phyloP scores from a whole-genome alignment of 2,329 filamentous ascomycete genomes.

The Fusarium vanettenii region DNA sequence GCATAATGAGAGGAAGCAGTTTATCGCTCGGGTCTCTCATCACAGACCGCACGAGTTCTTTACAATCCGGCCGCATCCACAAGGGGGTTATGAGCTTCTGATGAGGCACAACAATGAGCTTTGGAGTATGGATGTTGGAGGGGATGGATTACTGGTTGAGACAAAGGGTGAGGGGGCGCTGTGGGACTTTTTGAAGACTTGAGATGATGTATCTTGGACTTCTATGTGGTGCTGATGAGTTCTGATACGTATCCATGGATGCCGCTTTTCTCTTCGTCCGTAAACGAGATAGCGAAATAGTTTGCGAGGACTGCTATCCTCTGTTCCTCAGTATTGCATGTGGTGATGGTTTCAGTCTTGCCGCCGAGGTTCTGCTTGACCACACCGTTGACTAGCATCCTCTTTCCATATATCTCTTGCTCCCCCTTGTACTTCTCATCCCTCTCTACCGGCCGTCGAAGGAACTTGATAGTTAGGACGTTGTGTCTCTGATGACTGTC shows the following conservation, averaged over 20 bases:
- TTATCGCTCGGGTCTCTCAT: conserved; percentile 35
- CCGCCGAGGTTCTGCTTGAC: conserved; percentile 40
- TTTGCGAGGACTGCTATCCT: conserved; percentile 58
- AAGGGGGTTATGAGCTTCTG: conserved; percentile 50
- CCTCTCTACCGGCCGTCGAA: conserved; percentile 55
- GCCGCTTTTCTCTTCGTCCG: conserved; percentile 35
- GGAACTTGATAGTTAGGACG: conserved; percentile 64
- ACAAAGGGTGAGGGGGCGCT: conserved; percentile 43
- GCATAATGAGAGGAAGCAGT: conserved; percentile 40
- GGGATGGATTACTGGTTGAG: conserved; percentile 40
- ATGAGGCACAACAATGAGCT: conserved; percentile 43
- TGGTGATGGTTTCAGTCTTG: conserved; percentile 23
- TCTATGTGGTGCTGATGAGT: background rate
- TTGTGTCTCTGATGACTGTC: conserved; percentile 64
- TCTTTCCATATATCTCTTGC: conserved; percentile 38
- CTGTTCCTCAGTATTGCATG: conserved; percentile 59
- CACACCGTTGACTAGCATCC: conserved; percentile 37
- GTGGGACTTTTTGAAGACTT: conserved; percentile 44
- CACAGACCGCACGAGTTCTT: conserved; percentile 48
- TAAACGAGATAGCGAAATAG: conserved; percentile 61
- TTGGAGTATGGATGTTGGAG: conserved; percentile 42
- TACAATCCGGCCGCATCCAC: conserved; percentile 39
- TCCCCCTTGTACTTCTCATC: conserved; percentile 46
- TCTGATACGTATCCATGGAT: conserved; percentile 25
- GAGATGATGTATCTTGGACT: background rate